Percentiles rank a stretch among this genome's conserved stretches.
These are phyloP conservation scores for Hawksworthiomyces lignivorus DNA, from an alignment of 2,329 filamentous ascomycete species.

Conservation along the genomic window DNA sequence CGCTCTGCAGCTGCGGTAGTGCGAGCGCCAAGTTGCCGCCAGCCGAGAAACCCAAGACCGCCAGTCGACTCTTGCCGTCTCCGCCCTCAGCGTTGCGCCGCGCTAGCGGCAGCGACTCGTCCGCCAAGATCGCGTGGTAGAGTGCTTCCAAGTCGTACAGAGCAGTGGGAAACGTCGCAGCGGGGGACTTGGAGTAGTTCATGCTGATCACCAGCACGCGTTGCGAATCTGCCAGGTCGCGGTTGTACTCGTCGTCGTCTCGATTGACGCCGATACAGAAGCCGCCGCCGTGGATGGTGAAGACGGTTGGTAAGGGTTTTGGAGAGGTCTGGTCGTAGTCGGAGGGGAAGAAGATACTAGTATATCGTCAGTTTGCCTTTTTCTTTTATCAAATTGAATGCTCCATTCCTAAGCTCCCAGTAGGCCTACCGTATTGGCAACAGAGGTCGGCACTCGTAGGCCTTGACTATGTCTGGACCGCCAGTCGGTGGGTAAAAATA, in stretches of 20 bases:
- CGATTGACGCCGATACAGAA: constrained; percentile 34
- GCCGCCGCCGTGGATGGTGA: constrained; percentile 45
- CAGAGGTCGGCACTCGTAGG: constrained; percentile 25
- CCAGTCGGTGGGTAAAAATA: constrained; percentile 20
- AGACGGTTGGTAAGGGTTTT: constrained; percentile 31
- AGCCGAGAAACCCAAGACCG: constrained; percentile 40
- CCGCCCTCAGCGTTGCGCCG: constrained; percentile 12
- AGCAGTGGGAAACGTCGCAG: constrained; percentile 32
- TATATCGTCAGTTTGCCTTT: neutral
- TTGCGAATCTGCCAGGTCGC: constrained; percentile 30
- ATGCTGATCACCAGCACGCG: constrained; percentile 38
- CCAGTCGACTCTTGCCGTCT: constrained; percentile 19
- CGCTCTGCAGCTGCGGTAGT: constrained; percentile 29
- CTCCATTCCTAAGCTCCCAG: neutral
- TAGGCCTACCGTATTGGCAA: constrained; percentile 26
- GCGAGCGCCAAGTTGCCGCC: constrained; percentile 40
- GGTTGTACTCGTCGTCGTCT: constrained; percentile 40
- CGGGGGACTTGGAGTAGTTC: constrained; percentile 40
- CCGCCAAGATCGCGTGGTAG: constrained; percentile 31
- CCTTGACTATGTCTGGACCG: constrained; percentile 26
- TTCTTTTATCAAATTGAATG: neutral
- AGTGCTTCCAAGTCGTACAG: constrained; percentile 38
- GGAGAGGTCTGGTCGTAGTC: constrained; percentile 23
- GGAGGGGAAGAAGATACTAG: constrained; percentile 33
- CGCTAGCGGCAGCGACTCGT: constrained; percentile 38